A percentile compares a stretch with the other conserved stretches of the same genome.
phyloP scores from a whole-genome alignment of 805 yeast genomes.

The Lipomyces chichibuensis region DNA sequence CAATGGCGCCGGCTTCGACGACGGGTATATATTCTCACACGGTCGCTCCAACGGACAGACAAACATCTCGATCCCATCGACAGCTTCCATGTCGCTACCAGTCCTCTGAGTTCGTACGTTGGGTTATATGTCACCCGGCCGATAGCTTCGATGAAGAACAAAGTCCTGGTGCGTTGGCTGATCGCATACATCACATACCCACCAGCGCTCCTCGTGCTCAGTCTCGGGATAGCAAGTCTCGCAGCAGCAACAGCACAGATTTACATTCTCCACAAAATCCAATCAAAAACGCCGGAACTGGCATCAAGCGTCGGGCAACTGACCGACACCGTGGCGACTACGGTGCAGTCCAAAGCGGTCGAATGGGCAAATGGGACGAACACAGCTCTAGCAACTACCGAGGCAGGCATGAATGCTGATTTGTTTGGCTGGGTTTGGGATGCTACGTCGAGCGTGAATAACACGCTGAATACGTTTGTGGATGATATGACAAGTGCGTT shows the following conservation, averaged over 20 bases:
- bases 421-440: constrained; percentile 67
- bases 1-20: constrained; percentile 54
- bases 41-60: constrained; percentile 30
- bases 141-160: background rate
- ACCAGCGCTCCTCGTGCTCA: constrained; percentile 54
- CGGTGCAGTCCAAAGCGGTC: constrained; percentile 39
- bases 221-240: constrained; percentile 62
- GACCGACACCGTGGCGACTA: constrained; percentile 39
- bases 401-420: constrained; percentile 60
- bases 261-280: constrained; percentile 48
- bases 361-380: constrained; percentile 65
- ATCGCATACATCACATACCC: constrained; percentile 57
- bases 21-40: constrained; percentile 40
- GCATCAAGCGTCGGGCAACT: constrained; percentile 22
- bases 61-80: constrained; percentile 34
- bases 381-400: constrained; percentile 52
- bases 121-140: constrained; percentile 34
- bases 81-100: constrained; percentile 31
- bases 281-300: constrained; percentile 26
- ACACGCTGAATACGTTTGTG: constrained; percentile 62
- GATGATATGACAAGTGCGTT: constrained; percentile 62
- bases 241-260: constrained; percentile 59
- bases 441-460: constrained; percentile 61
- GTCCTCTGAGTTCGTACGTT: constrained; percentile 21
- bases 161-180: constrained; percentile 49